These are phyloP conservation scores for Miscanthus lutarioriparius DNA, from an alignment of 176 grass and related monocot species.

Conservation along the genomic window DNA sequence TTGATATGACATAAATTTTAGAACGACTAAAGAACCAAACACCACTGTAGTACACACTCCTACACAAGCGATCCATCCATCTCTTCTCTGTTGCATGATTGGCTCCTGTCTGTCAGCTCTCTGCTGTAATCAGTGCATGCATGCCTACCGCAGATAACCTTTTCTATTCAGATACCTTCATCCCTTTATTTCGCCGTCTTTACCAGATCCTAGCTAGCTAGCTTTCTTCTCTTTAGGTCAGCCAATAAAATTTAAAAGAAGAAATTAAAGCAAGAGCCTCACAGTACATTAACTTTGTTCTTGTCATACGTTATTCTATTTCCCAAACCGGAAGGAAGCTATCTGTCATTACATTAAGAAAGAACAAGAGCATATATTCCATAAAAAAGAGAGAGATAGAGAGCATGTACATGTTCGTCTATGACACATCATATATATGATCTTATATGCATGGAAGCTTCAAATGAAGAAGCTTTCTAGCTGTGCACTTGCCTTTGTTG, in stretches of 20 bases:
- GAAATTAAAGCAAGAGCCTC: neutral
- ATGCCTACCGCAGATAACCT: conserved; percentile 34
- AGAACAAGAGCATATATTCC: too few relatives aligned
- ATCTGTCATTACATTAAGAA: neutral
- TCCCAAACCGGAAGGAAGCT: neutral
- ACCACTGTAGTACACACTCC: neutral
- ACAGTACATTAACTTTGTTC: neutral
- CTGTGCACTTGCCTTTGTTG: too few relatives aligned
- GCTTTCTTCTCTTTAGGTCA: neutral
- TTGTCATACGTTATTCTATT: neutral
- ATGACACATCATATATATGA: neutral
- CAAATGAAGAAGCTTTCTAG: neutral
- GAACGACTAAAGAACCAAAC: too few relatives aligned
- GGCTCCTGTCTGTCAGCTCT: conserved; percentile 43
- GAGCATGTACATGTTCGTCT: neutral
- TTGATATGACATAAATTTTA: too few relatives aligned
- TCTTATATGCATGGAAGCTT: too few relatives aligned
- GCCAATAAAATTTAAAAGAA: neutral
- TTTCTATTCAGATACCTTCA: conserved; percentile 49
- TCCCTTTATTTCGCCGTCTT: neutral
- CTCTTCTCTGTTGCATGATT: conserved; percentile 45
- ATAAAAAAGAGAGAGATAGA: too few relatives aligned
- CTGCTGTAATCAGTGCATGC: conserved; percentile 33
- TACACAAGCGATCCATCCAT: conserved; percentile 3
- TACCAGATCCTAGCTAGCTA: neutral